Evolutionary conservation across 2,329 filamentous ascomycete genomes (phyloP), one percentile per base, ranked within the genome.

Genomic region (Colletotrichum sp.): DNA sequence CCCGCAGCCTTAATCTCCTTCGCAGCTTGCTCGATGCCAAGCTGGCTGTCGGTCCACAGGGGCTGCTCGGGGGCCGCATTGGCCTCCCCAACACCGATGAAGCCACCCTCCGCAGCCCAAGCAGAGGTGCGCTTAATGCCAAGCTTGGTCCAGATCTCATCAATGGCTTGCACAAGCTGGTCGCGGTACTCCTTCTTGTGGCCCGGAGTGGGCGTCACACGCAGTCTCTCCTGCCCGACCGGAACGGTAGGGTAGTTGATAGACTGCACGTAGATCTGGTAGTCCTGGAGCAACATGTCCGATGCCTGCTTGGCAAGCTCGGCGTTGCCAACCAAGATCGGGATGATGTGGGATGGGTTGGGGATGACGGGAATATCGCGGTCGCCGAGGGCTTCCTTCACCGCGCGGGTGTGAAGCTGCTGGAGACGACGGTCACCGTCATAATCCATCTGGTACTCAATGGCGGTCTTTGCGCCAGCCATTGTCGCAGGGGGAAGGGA

Each of bases 181-280:
- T 98, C 94, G 77, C 96, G 95, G 87, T 95, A 95, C 80, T 95
- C 92, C 86, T 94, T 94, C 71, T 92, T 92, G 85, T 99, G 97
- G 59, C 97, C 97, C 0, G 97, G 97, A 1, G 97, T 99, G 0
- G 97, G 97, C 3, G 97, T 99, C 85, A 99, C 95, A 79, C 97
- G 94, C 72, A 99, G 93, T 75, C 97, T 93, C 86, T 99, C 97
- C 88, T 99, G 96, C n/a, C 97, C 97, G 8, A 98, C 95, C 4
- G 97, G 97, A 4, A 99, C 97, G 68, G 97, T 99, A 3, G 97
- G 97, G 87, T 99, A 99, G 88, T 99, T 99, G 90, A 99, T 99
- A 71, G 95, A 96, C 87, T 99, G 97, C 30, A 99, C 97, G 84
- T 99, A 99, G 83, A 99, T 98, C 77, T 93, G 92, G 88, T 98